phyloP scores from a whole-genome alignment of 1,139 yeast genomes.

The Debaryomyces sp. region DNA sequence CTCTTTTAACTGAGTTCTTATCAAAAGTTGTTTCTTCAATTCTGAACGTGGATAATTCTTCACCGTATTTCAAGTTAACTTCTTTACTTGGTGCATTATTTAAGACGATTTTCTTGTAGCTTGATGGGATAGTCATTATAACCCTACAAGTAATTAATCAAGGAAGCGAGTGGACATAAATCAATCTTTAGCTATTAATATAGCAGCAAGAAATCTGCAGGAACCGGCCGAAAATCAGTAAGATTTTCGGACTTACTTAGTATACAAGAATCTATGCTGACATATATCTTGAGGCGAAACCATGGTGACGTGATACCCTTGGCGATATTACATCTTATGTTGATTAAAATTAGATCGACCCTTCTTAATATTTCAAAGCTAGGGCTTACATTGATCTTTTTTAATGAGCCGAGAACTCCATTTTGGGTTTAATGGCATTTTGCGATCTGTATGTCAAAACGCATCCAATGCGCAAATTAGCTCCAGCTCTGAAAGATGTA shows the following conservation, averaged over 20 bases:
- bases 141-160: not conserved
- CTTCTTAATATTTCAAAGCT: too few relatives aligned
- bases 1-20: constrained; percentile 13
- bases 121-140: not conserved
- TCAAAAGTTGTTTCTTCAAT: constrained; percentile 12
- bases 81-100: constrained; percentile 13
- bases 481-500: constrained; percentile 85
- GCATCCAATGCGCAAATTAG: constrained; percentile 76
- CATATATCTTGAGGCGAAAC: too few relatives aligned
- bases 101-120: constrained; percentile 8
- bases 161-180: not conserved
- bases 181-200: not conserved
- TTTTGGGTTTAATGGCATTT: too few relatives aligned
- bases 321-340: too few relatives aligned
- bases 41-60: constrained; percentile 16
- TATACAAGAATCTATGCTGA: not conserved
- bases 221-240: not conserved
- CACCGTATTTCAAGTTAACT: constrained; percentile 13
- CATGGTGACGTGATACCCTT: constrained; percentile 10
- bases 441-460: constrained; percentile 28
- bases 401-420: too few relatives aligned
- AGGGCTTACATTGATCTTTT: too few relatives aligned
- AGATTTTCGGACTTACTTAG: not conserved
- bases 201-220: not conserved
- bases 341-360: too few relatives aligned